phyloP scores from a whole-genome alignment of 2,329 filamentous ascomycete species.

The Geoglossum cookeanum region DNA sequence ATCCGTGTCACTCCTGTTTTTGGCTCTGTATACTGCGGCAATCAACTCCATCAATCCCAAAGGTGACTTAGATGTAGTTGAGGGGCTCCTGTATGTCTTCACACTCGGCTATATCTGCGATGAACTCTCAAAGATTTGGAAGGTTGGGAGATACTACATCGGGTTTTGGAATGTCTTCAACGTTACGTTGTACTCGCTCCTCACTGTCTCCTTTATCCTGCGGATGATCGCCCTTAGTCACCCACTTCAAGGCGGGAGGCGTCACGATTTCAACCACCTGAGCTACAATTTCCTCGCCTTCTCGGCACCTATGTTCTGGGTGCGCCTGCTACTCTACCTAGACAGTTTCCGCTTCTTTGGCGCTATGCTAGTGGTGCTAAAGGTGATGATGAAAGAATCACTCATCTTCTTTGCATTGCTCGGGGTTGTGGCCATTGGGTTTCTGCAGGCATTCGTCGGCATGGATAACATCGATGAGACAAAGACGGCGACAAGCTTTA shows the following conservation, averaged over 20 bases:
- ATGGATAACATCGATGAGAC: slow-evolving; percentile 24
- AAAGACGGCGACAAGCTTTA: slow-evolving; percentile 43
- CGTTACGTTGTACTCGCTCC: slow-evolving; percentile 55
- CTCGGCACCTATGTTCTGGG: slow-evolving; percentile 92
- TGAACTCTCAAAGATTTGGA: slow-evolving; percentile 77
- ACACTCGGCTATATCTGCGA: slow-evolving; percentile 82
- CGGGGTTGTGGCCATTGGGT: slow-evolving; percentile 62
- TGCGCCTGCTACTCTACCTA: slow-evolving; percentile 74
- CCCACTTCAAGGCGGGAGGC: slow-evolving; percentile 27
- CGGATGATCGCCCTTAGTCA: slow-evolving; percentile 62
- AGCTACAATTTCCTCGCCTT: slow-evolving; percentile 93
- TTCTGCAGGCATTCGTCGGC: slow-evolving; percentile 86
- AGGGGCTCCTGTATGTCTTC: slow-evolving; percentile 74
- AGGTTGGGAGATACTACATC: slow-evolving; percentile 77
- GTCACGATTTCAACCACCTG: slow-evolving; percentile 51
- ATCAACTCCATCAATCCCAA: slow-evolving; percentile 85
- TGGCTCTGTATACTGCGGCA: slow-evolving; percentile 69
- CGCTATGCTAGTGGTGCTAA: slow-evolving; percentile 91
- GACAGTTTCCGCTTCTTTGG: slow-evolving; percentile 93
- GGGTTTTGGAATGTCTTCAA: slow-evolving; percentile 98
- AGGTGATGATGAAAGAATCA: slow-evolving; percentile 86
- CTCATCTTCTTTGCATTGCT: slow-evolving; percentile 92
- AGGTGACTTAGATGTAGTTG: slow-evolving; percentile 68
- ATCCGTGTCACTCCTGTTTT: slow-evolving; percentile 62
- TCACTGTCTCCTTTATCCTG: slow-evolving; percentile 59